Evolutionary conservation across 495 filamentous ascomycete species (phyloP).

Genomic region (Hypoxylon trugodes): DNA sequence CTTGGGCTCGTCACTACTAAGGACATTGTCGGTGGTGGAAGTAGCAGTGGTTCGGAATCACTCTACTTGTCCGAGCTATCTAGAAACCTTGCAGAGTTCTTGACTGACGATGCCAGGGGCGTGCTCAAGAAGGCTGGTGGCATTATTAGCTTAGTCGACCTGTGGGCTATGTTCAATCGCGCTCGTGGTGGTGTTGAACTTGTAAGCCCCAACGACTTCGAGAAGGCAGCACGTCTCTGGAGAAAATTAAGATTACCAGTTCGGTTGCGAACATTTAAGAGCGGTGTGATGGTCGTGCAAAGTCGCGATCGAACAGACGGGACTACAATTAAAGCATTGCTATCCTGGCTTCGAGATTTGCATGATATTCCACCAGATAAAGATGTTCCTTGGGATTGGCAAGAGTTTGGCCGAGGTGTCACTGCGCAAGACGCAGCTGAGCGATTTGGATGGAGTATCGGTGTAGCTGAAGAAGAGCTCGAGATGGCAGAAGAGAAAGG

Average conservation of each 20-base stretch:
- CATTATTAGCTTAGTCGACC: constrained; percentile 92
- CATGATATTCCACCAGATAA: constrained; percentile 70
- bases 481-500: constrained; percentile 96
- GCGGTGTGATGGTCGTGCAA: constrained; percentile 91
- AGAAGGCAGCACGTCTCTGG: constrained; percentile 87
- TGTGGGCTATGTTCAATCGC: constrained; percentile 98
- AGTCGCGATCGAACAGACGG: constrained; percentile 88
- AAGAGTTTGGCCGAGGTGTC: constrained; percentile 78
- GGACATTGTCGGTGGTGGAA: constrained; percentile 71
- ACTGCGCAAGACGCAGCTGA: constrained; percentile 91
- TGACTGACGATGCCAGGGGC: constrained; percentile 87
- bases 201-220: constrained; percentile 89
- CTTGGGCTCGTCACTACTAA: constrained; percentile 91
- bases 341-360: constrained; percentile 79
- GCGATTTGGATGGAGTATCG: constrained; percentile 96
- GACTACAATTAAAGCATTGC: constrained; percentile 79
- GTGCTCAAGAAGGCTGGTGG: constrained; percentile 86
- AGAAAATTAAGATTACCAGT: constrained; percentile 89
- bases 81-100: constrained; percentile 89
- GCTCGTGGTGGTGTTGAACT: constrained; percentile 93
- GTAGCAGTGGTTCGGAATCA: constrained; percentile 55
- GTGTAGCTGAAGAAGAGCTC: constrained; percentile 94
- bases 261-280: constrained; percentile 85
- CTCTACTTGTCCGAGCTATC: constrained; percentile 80
- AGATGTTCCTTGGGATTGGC: constrained; percentile 78